These are phyloP conservation scores for Phytomonas sp. DNA, from an alignment of 208 protist genomes.

Conservation along the genomic window DNA sequence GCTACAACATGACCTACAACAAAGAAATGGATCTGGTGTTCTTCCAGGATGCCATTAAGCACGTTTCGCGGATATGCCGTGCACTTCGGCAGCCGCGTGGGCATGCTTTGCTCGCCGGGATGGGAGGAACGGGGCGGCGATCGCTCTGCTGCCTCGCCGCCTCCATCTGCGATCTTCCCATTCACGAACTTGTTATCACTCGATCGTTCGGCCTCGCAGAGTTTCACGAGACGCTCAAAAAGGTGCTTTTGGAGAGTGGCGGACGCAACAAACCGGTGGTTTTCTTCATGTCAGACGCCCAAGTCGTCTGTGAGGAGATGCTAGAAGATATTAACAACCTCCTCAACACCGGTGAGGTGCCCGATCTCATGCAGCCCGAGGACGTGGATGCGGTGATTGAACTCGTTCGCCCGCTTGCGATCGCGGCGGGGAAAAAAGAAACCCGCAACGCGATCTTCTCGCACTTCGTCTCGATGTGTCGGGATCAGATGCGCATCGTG, in stretches of 20 bases:
- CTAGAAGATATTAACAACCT: conserved; percentile 98
- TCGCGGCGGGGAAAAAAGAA: conserved; percentile 89
- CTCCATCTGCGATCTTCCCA: conserved; percentile 88
- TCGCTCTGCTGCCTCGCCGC: conserved; percentile 92
- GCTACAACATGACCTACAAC: conserved; percentile 91
- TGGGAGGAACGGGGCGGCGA: conserved; percentile 95
- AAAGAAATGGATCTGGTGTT: conserved; percentile 93
- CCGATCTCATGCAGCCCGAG: conserved; percentile 94
- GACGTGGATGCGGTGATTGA: conserved; percentile 94
- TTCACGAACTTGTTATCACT: conserved; percentile 88
- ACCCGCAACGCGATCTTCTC: conserved; percentile 89
- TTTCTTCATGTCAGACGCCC: conserved; percentile 94
- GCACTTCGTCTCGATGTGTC: conserved; percentile 92
- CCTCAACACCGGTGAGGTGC: conserved; percentile 96
- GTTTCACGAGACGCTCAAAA: conserved; percentile 92
- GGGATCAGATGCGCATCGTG: conserved; percentile 94
- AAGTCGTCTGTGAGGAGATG: conserved; percentile 94
- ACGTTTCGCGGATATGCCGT: conserved; percentile 94
- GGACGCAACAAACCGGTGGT: conserved; percentile 81
- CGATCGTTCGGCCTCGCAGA: conserved; percentile 90
- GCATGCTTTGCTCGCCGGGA: conserved; percentile 95
- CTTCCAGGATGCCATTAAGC: conserved; percentile 95
- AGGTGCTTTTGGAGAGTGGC: conserved; percentile 81
- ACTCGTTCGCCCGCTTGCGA: conserved; percentile 69
- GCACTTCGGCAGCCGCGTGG: conserved; percentile 95